A percentile compares a stretch with the other conserved stretches of the same genome.
These are phyloP conservation scores for Xylaria hypoxylon DNA, from an alignment of 2,329 filamentous ascomycete genomes.

Conservation along the genomic window DNA sequence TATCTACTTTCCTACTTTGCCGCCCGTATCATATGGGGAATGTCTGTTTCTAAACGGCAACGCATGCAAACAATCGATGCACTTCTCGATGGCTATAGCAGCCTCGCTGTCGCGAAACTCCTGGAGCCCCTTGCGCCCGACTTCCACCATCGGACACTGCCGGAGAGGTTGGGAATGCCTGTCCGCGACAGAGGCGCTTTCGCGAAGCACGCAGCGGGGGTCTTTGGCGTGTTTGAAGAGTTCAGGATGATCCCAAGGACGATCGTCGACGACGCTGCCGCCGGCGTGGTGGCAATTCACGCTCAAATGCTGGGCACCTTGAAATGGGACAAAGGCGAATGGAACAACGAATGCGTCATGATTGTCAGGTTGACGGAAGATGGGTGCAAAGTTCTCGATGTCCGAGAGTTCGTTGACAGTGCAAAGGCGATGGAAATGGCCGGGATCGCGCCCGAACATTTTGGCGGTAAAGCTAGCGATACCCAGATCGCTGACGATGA, in stretches of 20 bases:
- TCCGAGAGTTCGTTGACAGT: slow-evolving; percentile 58
- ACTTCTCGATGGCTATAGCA: slow-evolving; percentile 54
- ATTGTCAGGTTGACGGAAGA: slow-evolving; percentile 49
- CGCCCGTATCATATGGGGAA: neutral
- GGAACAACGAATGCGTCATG: slow-evolving; percentile 52
- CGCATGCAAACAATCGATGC: slow-evolving; percentile 33
- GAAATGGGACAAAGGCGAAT: slow-evolving; percentile 42
- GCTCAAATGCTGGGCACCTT: slow-evolving; percentile 52
- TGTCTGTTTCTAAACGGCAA: slow-evolving; percentile 13
- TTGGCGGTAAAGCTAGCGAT: slow-evolving; percentile 37
- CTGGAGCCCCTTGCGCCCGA: slow-evolving; percentile 50
- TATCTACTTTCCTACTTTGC: neutral
- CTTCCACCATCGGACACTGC: slow-evolving; percentile 57
- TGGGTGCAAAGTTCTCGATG: slow-evolving; percentile 43
- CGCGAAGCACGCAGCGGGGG: slow-evolving; percentile 53
- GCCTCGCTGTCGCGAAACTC: slow-evolving; percentile 55
- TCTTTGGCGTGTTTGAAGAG: slow-evolving; percentile 56
- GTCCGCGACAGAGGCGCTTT: slow-evolving; percentile 53
- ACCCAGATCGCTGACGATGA: neutral
- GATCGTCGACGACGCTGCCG: slow-evolving; percentile 50
- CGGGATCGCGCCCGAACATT: slow-evolving; percentile 48
- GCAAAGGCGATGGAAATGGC: slow-evolving; percentile 54
- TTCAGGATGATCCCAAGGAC: slow-evolving; percentile 56
- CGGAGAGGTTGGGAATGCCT: slow-evolving; percentile 55
- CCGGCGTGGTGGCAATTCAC: slow-evolving; percentile 54